These are phyloP conservation scores for Rhynchospora tenuis DNA, from an alignment of 176 grass and related monocot genomes.

Conservation along the genomic window DNA sequence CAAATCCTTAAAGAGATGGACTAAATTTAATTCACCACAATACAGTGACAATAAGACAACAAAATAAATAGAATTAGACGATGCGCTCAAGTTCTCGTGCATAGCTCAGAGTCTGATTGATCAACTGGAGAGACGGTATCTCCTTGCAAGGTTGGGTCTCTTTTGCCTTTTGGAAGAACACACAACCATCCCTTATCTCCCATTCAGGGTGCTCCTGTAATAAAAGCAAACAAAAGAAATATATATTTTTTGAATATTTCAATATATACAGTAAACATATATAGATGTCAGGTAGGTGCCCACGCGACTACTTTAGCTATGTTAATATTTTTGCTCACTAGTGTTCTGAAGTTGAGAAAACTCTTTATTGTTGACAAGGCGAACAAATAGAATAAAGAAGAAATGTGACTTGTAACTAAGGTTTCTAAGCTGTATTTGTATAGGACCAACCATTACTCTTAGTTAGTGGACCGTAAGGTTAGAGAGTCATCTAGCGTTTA, in stretches of 20 bases:
- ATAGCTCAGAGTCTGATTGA: conserved; percentile 59
- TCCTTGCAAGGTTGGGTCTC: conserved; percentile 89
- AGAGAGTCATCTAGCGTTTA: not conserved
- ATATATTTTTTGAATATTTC: not conserved
- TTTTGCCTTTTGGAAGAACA: conserved; percentile 85
- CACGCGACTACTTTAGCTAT: not conserved
- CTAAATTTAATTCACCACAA: not conserved
- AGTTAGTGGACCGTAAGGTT: not conserved
- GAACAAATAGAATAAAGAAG: not conserved
- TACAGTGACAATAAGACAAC: not conserved
- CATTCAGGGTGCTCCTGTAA: conserved; percentile 78
- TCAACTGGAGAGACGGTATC: conserved; percentile 66
- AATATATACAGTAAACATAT: no score
- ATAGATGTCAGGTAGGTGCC: not conserved
- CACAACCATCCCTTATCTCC: conserved; percentile 60
- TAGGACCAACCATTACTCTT: not conserved
- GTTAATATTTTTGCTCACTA: not conserved
- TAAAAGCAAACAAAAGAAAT: not conserved
- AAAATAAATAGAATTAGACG: conserved; percentile 37
- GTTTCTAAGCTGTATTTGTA: not conserved
- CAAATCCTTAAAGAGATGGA: not conserved
- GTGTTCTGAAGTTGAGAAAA: not conserved
- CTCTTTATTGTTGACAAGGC: not conserved
- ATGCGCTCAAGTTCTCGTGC: conserved; percentile 67
- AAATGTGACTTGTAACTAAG: not conserved